phyloP scores from a whole-genome alignment of 257 asterid species.

The Fraxinus excelsior region DNA sequence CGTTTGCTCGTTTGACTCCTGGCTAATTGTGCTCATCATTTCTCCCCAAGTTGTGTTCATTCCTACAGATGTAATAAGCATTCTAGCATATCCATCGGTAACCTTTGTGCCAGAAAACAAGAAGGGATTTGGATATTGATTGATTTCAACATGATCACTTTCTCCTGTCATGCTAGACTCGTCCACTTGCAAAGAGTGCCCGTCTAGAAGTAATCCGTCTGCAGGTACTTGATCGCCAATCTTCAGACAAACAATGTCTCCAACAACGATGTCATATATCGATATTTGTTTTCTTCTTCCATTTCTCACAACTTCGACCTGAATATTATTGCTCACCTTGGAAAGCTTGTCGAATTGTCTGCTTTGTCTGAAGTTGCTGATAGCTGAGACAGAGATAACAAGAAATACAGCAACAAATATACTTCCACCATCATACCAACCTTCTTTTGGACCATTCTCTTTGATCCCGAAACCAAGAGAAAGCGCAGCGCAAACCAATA shows the following conservation, averaged over 20 bases:
- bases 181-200: conserved; percentile 31
- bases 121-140: conserved; percentile 15
- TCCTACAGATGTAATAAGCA: too few relatives aligned
- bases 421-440: conserved; percentile 39
- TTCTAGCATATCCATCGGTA: too few relatives aligned
- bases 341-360: conserved; percentile 24
- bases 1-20: conserved; percentile 38
- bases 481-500: conserved; percentile 32
- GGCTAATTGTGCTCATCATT: conserved; percentile 49
- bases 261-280: conserved; percentile 19
- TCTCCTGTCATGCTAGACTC: conserved; percentile 39
- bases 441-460: conserved; percentile 25
- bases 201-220: conserved; percentile 27
- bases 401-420: conserved; percentile 30
- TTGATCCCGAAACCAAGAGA: too few relatives aligned
- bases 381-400: conserved; percentile 28
- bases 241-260: conserved; percentile 23
- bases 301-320: conserved; percentile 22
- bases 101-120: too few relatives aligned
- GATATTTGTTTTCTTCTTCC: conserved; percentile 18
- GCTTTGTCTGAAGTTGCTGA: conserved; percentile 24
- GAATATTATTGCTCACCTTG: conserved; percentile 14
- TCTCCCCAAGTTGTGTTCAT: conserved; percentile 60
- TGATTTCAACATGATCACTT: conserved; percentile 20
- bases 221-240: conserved; percentile 37